Conservation (phyloP, 2,329 filamentous ascomycete species). For the Westerdykella sp. region DNA sequence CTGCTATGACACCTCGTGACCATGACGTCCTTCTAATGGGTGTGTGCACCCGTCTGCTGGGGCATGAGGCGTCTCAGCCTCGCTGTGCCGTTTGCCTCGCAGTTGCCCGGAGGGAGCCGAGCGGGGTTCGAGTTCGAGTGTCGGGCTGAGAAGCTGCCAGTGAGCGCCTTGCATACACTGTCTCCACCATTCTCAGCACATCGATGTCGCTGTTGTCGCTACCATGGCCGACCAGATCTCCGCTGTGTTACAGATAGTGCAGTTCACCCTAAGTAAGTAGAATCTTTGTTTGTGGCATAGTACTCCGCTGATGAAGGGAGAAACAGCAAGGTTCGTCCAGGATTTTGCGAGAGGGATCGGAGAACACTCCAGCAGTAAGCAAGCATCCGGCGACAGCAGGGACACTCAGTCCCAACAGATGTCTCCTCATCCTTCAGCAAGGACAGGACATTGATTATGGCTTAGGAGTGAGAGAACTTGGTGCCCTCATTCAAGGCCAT, state of each 20-base stretch:
- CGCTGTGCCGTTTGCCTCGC: too few species aligned
- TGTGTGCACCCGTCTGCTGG: too few species aligned
- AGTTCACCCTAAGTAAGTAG: background rate
- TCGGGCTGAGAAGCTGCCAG: too few species aligned
- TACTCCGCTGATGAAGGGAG: background rate
- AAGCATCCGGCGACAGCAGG: background rate
- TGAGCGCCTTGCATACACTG: too few species aligned
- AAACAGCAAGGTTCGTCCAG: background rate
- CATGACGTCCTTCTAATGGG: too few species aligned
- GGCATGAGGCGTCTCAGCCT: too few species aligned
- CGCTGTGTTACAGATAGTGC: slow-evolving; percentile 2
- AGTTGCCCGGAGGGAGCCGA: too few species aligned
- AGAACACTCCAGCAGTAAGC: background rate
- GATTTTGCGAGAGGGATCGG: background rate
- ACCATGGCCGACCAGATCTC: slow-evolving; percentile 15
- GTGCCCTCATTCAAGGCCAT: background rate
- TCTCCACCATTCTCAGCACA: background rate
- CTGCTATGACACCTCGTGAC: too few species aligned
- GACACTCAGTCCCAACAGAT: too few species aligned
- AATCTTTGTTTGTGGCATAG: background rate
- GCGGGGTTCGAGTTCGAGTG: too few species aligned
- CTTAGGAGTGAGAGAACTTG: background rate
- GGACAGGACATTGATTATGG: background rate
- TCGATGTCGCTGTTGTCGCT: background rate
- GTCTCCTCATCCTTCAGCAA: too few species aligned